Evolutionary conservation across 495 filamentous ascomycete genomes (phyloP), one percentile per base, ranked within the genome.

Genomic region (Penicillium subrubescens): DNA sequence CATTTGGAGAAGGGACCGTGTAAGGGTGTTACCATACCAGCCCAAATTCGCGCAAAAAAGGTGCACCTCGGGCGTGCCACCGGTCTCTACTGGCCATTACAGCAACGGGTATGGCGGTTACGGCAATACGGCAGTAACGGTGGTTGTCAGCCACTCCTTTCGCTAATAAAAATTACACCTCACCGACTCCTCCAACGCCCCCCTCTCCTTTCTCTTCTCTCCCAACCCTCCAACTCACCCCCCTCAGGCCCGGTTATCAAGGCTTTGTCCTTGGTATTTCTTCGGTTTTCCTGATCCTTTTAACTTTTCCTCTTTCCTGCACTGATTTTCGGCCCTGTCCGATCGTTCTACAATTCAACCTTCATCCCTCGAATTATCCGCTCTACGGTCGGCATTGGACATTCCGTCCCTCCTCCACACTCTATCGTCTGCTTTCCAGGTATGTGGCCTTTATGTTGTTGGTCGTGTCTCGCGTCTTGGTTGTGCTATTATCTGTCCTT

Each of bases 251-350:
- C 56, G 56, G 68, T 65, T 65, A 69, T 77, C 77, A 78, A 79
- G 77, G 73, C 77, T 62, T 70, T 67, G 77, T 63, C 77, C 77
- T 79, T 80, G 74, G 57, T 68, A 61, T 63, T 63, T 73, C 57
- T 64, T 59, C 52, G 56, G 46, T 65, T 67, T 57, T 39, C 25
- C 41, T 58, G 34, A 61, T 64, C 66, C 33, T 37, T 37, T 65
- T 50, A 62, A 19, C 35, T 68, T 63, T 57, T 57, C 53, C 62
- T 52, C 43, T 46, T 60, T 27, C 41, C 5, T 23, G 27, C 34
- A 12, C 21, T 15, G 25, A 8, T 57, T 57, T 51, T 63, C 64
- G 61, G 57, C 43, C 34, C 19, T 48, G 27, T 60, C 50, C 53
- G 62, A 58, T 35, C 55, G 27, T 14, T 35, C 50, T 12, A 2